These are phyloP conservation scores for Aspergillus fumigatiaffinis DNA, from an alignment of 2,329 filamentous ascomycete genomes.

Conservation along the genomic window DNA sequence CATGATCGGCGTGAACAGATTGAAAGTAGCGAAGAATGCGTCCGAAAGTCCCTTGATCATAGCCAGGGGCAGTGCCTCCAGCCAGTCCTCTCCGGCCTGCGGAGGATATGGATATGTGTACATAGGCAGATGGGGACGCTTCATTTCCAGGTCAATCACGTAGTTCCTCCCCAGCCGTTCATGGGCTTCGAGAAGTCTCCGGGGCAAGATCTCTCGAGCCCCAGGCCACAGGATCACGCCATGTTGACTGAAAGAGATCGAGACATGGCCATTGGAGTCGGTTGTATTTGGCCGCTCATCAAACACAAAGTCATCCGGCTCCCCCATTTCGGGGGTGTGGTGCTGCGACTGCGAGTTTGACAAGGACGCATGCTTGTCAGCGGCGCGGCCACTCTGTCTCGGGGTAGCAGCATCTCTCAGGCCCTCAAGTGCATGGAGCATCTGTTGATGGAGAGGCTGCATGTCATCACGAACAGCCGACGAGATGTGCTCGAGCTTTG, in stretches of 20 bases:
- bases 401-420: slow-evolving; percentile 11
- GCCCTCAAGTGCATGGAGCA: slow-evolving; percentile 15
- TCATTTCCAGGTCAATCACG: slow-evolving; percentile 48
- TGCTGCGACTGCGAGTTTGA: slow-evolving; percentile 15
- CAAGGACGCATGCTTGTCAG: slow-evolving; percentile 7
- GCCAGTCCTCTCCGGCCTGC: slow-evolving; percentile 39
- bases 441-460: slow-evolving; percentile 29
- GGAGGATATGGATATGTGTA: slow-evolving; percentile 35
- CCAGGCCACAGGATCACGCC: slow-evolving; percentile 50
- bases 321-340: slow-evolving; percentile 26
- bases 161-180: slow-evolving; percentile 45
- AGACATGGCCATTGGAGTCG: slow-evolving; percentile 32
- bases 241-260: slow-evolving; percentile 51
- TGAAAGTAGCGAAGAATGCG: slow-evolving; percentile 53
- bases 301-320: slow-evolving; percentile 28
- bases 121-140: slow-evolving; percentile 43
- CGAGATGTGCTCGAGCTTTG: slow-evolving; percentile 49
- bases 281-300: slow-evolving; percentile 24
- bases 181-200: slow-evolving; percentile 36
- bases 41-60: slow-evolving; percentile 51
- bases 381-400: slow-evolving; percentile 11
- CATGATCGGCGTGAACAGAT: slow-evolving; percentile 51
- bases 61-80: slow-evolving; percentile 46
- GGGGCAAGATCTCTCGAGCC: slow-evolving; percentile 42
- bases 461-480: slow-evolving; percentile 27